A percentile compares a stretch with the other conserved stretches of the same genome.
Evolutionary conservation across 2,329 filamentous ascomycete genomes (phyloP).

Genomic region (Neofusicoccum sp.): DNA sequence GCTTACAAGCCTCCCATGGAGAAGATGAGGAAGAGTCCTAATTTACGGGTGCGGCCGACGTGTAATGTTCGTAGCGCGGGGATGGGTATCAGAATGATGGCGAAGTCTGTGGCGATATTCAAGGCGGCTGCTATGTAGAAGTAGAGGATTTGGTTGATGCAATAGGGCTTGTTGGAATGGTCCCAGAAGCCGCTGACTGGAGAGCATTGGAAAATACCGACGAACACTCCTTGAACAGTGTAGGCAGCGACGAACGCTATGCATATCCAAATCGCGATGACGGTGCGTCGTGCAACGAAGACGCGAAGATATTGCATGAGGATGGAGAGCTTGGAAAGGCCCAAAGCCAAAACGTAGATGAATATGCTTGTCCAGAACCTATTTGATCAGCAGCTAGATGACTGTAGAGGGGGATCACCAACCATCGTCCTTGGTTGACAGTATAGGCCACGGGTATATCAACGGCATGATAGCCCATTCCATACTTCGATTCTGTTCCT

Average conservation of each 20-base stretch:
- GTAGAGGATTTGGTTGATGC: neutral
- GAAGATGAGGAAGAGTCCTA: neutral
- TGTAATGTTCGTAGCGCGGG: constrained; percentile 16
- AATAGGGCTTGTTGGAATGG: constrained; percentile 7
- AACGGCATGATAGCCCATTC: constrained; percentile 28
- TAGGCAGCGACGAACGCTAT: neutral
- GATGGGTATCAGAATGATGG: neutral
- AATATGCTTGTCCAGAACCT: constrained; percentile 34
- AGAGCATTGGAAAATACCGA: constrained; percentile 27
- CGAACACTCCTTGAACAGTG: neutral
- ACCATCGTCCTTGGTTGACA: neutral
- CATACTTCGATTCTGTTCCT: constrained; percentile 30
- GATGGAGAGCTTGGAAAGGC: constrained; percentile 32
- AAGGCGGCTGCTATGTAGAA: neutral
- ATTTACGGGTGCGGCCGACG: neutral
- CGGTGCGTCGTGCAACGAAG: constrained; percentile 24
- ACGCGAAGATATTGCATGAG: constrained; percentile 27
- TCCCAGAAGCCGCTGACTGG: constrained; percentile 30
- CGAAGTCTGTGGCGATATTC: neutral
- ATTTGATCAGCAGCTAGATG: neutral
- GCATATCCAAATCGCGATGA: constrained; percentile 19
- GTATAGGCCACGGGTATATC: neutral
- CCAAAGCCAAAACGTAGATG: constrained; percentile 33
- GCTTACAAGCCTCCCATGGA: constrained; percentile 5
- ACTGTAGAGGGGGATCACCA: too few species aligned